Evolutionary conservation across 2,329 filamentous ascomycete species (phyloP).

Genomic region (Fusarium denticulatum): DNA sequence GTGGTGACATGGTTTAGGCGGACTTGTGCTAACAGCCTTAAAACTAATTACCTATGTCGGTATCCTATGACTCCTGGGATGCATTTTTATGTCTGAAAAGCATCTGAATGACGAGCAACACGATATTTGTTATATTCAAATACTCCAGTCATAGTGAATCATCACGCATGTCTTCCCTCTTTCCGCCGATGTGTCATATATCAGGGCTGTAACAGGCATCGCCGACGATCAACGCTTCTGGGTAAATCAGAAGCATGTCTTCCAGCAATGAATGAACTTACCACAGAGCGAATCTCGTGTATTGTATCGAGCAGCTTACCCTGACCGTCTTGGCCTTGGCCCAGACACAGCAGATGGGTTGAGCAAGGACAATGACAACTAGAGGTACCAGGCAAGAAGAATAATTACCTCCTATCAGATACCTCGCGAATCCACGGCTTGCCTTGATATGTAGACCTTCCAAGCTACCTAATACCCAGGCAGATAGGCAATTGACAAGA

Average conservation of each 20-base stretch:
- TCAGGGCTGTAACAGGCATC: background rate
- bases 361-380: background rate
- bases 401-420: background rate
- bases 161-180: background rate
- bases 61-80: constrained; percentile 9
- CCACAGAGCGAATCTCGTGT: background rate
- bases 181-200: background rate
- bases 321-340: background rate
- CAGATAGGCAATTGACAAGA: background rate
- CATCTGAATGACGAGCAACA: background rate
- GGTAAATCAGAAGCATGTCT: background rate
- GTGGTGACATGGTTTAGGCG: background rate
- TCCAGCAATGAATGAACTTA: background rate
- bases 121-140: too few species aligned
- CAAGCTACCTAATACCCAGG: background rate
- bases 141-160: too few species aligned
- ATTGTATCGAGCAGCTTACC: background rate
- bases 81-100: constrained; percentile 2
- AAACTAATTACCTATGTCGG: background rate
- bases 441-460: background rate
- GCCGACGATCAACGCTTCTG: background rate
- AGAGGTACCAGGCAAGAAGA: background rate
- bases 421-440: background rate
- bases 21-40: background rate
- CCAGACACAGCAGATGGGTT: background rate